Conservation (phyloP, 1,284 basidiomycete species). For the Ustilago loliicola region DNA sequence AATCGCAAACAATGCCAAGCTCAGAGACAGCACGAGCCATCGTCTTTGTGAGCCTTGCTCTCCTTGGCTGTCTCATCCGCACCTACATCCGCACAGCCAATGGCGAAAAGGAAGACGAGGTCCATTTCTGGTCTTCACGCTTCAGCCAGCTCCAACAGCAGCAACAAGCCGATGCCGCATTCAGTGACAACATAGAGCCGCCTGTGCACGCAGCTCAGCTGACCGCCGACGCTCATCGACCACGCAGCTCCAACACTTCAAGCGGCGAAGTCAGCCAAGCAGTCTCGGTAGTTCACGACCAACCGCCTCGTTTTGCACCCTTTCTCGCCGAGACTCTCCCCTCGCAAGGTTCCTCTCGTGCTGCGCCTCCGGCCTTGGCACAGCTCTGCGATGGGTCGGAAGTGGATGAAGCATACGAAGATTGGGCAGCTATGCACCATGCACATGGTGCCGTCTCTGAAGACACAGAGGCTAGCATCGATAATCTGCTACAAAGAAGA, state of each 20-base stretch:
- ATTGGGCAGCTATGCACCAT: slow-evolving; percentile 52
- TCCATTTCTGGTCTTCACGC: slow-evolving; percentile 41
- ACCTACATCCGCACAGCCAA: slow-evolving; percentile 51
- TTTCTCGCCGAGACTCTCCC: slow-evolving; percentile 24
- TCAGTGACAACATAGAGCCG: not conserved
- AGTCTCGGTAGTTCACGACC: slow-evolving; percentile 41
- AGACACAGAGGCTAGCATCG: slow-evolving; percentile 41
- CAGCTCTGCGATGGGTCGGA: slow-evolving; percentile 9
- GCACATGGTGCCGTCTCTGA: slow-evolving; percentile 40
- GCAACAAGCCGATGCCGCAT: not conserved
- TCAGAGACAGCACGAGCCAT: slow-evolving; percentile 40
- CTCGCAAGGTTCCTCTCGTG: not conserved
- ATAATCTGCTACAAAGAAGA: slow-evolving; percentile 29
- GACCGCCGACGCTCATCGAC: not conserved
- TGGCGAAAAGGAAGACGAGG: slow-evolving; percentile 51
- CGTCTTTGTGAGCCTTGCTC: slow-evolving; percentile 39
- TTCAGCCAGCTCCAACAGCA: slow-evolving; percentile 25
- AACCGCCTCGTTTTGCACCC: slow-evolving; percentile 36
- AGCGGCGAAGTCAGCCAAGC: slow-evolving; percentile 46
- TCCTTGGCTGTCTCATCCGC: slow-evolving; percentile 46
- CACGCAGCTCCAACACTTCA: slow-evolving; percentile 40
- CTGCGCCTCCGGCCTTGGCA: not conserved
- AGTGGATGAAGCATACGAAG: slow-evolving; percentile 45
- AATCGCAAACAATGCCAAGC: slow-evolving; percentile 28
- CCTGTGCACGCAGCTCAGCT: not conserved